phyloP scores from a whole-genome alignment of 345 rosid genomes.

The Cardamine occulta region DNA sequence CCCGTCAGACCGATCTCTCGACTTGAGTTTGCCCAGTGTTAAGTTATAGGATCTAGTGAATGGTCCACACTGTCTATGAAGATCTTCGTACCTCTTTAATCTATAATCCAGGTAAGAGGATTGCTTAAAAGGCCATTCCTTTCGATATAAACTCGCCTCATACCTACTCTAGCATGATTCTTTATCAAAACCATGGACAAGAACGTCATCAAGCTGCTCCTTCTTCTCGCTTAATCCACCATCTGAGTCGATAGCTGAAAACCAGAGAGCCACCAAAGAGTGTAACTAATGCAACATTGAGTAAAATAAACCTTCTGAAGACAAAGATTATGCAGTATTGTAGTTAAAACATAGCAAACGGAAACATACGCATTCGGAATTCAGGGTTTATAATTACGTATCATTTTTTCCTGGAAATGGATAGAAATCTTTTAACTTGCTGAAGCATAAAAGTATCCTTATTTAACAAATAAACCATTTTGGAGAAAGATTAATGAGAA shows the following conservation, averaged over 20 bases:
- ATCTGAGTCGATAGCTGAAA: constrained; percentile 15
- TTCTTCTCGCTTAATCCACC: constrained; percentile 16
- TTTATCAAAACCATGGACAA: constrained; percentile 28
- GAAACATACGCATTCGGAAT: no score
- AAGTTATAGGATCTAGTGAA: constrained; percentile 29
- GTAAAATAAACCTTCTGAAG: neutral
- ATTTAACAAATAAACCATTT: neutral
- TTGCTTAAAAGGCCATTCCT: constrained; percentile 37
- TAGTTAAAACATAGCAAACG: neutral
- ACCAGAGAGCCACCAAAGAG: neutral
- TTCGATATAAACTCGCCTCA: constrained; percentile 31
- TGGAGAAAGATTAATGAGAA: neutral
- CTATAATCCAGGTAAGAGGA: constrained; percentile 39
- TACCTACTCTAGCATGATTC: constrained; percentile 46
- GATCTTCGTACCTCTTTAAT: constrained; percentile 40
- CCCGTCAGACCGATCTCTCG: constrained; percentile 16
- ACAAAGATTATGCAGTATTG: constrained; percentile 8
- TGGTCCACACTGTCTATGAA: constrained; percentile 46
- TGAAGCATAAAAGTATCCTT: neutral
- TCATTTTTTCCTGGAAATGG: neutral
- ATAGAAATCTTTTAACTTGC: neutral
- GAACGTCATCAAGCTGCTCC: neutral
- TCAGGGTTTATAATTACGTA: no score
- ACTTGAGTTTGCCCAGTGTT: constrained; percentile 37
- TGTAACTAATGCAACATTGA: constrained; percentile 2